Conservation (phyloP, 768 basidiomycete species). For the Russula ochroleuca region DNA sequence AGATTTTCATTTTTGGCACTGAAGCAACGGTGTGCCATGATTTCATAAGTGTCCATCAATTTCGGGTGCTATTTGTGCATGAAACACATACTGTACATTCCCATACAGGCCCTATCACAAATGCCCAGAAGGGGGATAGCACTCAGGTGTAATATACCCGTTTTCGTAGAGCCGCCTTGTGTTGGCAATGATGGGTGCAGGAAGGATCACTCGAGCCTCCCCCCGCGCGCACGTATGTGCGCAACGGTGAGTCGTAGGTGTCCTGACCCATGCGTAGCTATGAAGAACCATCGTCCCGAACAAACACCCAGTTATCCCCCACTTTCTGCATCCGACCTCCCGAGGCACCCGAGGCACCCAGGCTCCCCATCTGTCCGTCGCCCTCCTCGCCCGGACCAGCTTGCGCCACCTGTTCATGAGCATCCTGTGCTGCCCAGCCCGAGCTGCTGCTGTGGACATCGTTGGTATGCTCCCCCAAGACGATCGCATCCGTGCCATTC, state of each 20-base stretch:
- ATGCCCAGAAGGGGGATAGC: neutral
- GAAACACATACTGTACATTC: neutral
- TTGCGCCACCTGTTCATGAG: conserved; percentile 7
- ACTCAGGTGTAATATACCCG: neutral
- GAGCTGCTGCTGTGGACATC: conserved; percentile 5
- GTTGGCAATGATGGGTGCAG: neutral
- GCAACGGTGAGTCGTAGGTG: neutral
- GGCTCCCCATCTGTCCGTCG: neutral
- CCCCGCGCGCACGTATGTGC: neutral
- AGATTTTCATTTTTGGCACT: neutral
- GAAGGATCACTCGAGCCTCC: neutral
- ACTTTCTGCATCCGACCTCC: conserved; percentile 56
- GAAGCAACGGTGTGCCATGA: neutral
- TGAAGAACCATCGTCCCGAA: conserved; percentile 36
- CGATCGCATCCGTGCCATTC: conserved; percentile 51
- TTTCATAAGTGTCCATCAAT: neutral
- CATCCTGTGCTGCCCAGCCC: conserved; percentile 25
- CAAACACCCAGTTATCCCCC: conserved; percentile 71
- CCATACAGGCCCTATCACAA: neutral
- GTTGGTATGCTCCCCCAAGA: conserved; percentile 50
- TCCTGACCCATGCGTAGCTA: conserved; percentile 26
- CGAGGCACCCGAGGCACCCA: conserved; percentile 17
- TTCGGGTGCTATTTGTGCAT: neutral
- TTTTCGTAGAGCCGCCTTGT: neutral
- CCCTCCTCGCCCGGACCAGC: conserved; percentile 13